These are phyloP conservation scores for Beta lomatogona DNA, from an alignment of 179 eudicot genomes.

Conservation along the genomic window DNA sequence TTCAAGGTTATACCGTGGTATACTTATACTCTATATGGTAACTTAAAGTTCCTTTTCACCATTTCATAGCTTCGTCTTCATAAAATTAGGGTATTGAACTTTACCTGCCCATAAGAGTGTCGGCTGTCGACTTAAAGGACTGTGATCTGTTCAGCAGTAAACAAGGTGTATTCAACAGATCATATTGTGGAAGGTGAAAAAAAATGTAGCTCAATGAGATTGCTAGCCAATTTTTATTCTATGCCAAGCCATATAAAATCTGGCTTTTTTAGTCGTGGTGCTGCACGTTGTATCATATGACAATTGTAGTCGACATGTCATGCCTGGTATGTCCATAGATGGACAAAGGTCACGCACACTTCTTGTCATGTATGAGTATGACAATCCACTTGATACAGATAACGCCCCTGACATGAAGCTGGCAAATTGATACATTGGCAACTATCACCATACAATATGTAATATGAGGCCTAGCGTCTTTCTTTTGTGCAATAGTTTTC, in stretches of 20 bases:
- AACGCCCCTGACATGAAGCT: too few relatives aligned
- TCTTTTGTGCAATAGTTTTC: background rate
- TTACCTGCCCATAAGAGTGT: background rate
- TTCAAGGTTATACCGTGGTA: background rate
- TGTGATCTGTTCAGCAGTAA: too few relatives aligned
- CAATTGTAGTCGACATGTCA: background rate
- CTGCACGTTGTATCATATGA: background rate
- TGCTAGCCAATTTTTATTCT: background rate
- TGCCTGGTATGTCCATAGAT: background rate
- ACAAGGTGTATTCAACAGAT: background rate
- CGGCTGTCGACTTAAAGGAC: too few relatives aligned
- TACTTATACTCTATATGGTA: background rate
- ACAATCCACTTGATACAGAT: too few relatives aligned
- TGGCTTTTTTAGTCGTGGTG: background rate
- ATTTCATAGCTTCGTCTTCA: background rate
- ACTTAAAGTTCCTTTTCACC: too few relatives aligned
- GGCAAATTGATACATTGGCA: too few relatives aligned
- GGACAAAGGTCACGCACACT: background rate
- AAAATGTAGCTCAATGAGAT: background rate
- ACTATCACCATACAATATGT: too few relatives aligned
- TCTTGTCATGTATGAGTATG: too few relatives aligned
- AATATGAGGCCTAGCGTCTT: too few relatives aligned
- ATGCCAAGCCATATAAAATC: background rate
- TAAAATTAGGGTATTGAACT: background rate
- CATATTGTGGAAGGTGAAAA: background rate